Percentiles rank a stretch among this genome's conserved stretches.
These are phyloP conservation scores for Linnemannia schmuckeri DNA, from an alignment of 192 early-diverging fungal genomes.

Conservation along the genomic window DNA sequence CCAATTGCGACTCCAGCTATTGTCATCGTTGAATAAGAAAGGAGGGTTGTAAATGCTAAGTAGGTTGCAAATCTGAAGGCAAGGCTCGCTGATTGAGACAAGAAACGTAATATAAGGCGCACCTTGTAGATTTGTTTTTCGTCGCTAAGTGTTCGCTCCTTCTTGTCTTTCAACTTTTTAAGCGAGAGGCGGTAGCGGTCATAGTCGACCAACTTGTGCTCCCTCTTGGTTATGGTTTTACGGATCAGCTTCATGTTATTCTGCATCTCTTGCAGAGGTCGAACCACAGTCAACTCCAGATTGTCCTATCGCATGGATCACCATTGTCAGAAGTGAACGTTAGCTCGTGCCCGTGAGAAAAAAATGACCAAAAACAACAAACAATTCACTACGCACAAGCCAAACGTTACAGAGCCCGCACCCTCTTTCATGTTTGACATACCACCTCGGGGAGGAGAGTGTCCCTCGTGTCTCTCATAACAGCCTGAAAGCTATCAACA, in stretches of 20 bases:
- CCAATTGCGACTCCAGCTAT: conserved; percentile 77
- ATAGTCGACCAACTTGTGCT: conserved; percentile 94
- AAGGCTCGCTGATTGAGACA: not conserved
- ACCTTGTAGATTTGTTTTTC: conserved; percentile 77
- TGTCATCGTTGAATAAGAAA: not conserved
- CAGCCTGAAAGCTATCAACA: conserved; percentile 39
- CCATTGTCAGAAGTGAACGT: not conserved
- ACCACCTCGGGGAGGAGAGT: conserved; percentile 56
- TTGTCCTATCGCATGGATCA: conserved; percentile 58
- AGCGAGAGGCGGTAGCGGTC: conserved; percentile 83
- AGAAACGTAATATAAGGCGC: not conserved
- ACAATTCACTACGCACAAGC: not conserved
- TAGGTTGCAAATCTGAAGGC: not conserved
- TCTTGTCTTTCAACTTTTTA: conserved; percentile 82
- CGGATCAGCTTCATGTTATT: conserved; percentile 82
- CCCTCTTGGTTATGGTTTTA: conserved; percentile 89
- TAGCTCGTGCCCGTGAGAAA: not conserved
- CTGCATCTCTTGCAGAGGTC: conserved; percentile 83
- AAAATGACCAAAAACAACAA: not conserved
- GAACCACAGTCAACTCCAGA: conserved; percentile 84
- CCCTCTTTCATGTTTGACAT: not conserved
- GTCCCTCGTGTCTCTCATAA: conserved; percentile 54
- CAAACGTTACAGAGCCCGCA: not conserved
- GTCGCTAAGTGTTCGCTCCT: conserved; percentile 70
- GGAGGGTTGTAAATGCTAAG: not conserved